Percentiles rank a stretch among this genome's conserved stretches.
Conservation (phyloP, 1,284 basidiomycete species). For the Wolfiporia cocos region DNA sequence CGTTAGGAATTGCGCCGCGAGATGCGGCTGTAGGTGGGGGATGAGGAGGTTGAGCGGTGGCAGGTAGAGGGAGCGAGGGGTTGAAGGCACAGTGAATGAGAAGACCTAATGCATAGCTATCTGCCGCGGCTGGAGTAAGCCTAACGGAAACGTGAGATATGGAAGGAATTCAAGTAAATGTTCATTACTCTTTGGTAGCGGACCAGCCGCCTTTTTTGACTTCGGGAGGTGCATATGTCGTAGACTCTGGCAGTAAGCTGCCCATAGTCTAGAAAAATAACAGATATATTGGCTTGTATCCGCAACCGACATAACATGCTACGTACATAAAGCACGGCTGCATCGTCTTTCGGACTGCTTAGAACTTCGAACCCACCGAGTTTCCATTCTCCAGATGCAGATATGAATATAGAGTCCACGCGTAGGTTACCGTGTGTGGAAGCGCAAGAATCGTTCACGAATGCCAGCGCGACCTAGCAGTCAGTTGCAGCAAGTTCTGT, state of each 20-base stretch:
- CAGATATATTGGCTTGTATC: slow-evolving; percentile 16
- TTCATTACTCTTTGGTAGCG: slow-evolving; percentile 70
- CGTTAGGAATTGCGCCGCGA: slow-evolving; percentile 72
- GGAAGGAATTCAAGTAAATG: slow-evolving; percentile 3
- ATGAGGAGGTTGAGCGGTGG: slow-evolving; percentile 65
- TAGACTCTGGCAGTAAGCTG: slow-evolving; percentile 56
- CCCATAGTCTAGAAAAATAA: slow-evolving; percentile 63
- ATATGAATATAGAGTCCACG: slow-evolving; percentile 80
- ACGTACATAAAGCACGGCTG: slow-evolving; percentile 74
- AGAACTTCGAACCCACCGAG: slow-evolving; percentile 92
- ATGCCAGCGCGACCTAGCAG: slow-evolving; percentile 78
- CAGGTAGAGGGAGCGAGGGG: slow-evolving; percentile 63
- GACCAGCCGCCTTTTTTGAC: slow-evolving; percentile 90
- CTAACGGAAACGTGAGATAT: slow-evolving; percentile 32
- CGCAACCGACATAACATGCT: slow-evolving; percentile 12
- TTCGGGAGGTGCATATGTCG: slow-evolving; percentile 72
- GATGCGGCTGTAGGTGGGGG: slow-evolving; percentile 68
- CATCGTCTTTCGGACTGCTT: slow-evolving; percentile 75
- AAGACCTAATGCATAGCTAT: slow-evolving; percentile 84
- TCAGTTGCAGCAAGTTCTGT: background rate
- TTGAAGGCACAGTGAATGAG: slow-evolving; percentile 87
- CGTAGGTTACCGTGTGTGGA: slow-evolving; percentile 89
- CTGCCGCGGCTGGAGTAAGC: slow-evolving; percentile 64
- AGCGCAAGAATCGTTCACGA: slow-evolving; percentile 82
- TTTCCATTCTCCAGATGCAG: slow-evolving; percentile 93